Evolutionary conservation across 805 yeast species (phyloP), one percentile per base, ranked within the genome.

Genomic region (Metschnikowia kunwiensis): DNA sequence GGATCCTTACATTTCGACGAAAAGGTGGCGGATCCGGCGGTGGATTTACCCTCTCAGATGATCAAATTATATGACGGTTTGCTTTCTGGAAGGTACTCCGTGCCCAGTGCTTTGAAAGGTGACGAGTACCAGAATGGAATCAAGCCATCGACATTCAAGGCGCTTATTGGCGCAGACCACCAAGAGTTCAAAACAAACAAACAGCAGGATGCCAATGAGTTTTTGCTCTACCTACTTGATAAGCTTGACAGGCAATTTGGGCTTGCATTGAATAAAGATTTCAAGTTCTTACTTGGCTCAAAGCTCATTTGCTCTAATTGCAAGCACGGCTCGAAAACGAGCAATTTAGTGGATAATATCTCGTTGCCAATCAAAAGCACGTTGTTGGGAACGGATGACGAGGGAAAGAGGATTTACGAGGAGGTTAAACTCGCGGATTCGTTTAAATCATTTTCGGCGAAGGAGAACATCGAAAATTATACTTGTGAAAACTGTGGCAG

Each of bases 181-280:
- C 69, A 70, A 12, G 98, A 93, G 53, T 93, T 93, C 50, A 70
- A 80, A 29, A 80, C 95, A 0, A 85, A 81, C 72, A 77, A 80
- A 49, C 99, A 93, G 56, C 98, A 93, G 58, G 99, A 93, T 65
- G 93, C 97, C 0, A 84, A 80, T 66, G 98, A 93, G 58, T 93
- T 88, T 54, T 74, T 88, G 60, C 61, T 77, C 5, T 83, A 79
- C 54, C 58, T 91, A 7, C 53, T 80, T 19, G 83, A 81, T 38
- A 72, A 76, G 44, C 58, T 88, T 18, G 89, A 83, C 44, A 55
- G 57, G 5, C 57, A 66, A 32, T 61, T 73, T 20, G 60, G 58
- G 5, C 44, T 47, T 10, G 63, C 65, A 18, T 79, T 86, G 1
- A 74, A 77, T 39, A 70, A 73, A 33, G 48, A 70, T 11, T 79